Conservation (phyloP, 1,284 basidiomycete species). For the Inonotus obliquus region DNA sequence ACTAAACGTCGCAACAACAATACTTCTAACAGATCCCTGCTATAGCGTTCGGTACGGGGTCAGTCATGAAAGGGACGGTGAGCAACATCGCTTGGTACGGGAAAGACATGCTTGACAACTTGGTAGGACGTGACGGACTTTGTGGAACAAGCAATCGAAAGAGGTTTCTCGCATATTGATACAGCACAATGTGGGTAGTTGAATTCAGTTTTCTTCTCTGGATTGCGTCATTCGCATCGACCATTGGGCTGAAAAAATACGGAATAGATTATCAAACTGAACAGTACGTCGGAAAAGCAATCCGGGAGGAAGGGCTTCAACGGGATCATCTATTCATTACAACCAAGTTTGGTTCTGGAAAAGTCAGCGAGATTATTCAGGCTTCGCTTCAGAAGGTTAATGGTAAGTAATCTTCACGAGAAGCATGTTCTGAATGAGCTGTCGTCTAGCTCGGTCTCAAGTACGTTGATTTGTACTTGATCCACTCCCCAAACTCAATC, state of each 20-base stretch:
- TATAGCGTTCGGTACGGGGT: conserved; percentile 54
- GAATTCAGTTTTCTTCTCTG: background rate
- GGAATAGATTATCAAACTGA: conserved; percentile 46
- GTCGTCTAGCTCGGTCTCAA: conserved; percentile 52
- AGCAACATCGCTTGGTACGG: background rate
- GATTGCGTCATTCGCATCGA: no score
- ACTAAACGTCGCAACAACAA: background rate
- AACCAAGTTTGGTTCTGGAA: conserved; percentile 49
- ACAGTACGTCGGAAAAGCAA: conserved; percentile 44
- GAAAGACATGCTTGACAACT: background rate
- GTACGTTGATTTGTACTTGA: conserved; percentile 70
- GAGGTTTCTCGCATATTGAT: conserved; percentile 30
- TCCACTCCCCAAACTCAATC: conserved; percentile 49
- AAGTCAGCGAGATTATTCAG: conserved; percentile 33
- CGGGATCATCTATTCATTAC: conserved; percentile 52
- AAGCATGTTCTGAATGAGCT: background rate
- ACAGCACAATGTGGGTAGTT: conserved; percentile 23
- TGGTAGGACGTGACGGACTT: conserved; percentile 32
- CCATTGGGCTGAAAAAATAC: conserved; percentile 23
- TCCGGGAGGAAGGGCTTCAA: conserved; percentile 44
- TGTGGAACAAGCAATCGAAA: conserved; percentile 30
- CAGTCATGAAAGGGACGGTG: conserved; percentile 37
- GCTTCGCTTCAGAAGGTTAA: conserved; percentile 37
- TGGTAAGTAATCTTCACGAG: background rate
- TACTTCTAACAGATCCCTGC: conserved; percentile 41